These are phyloP conservation scores for Acanthamoeba lugdunensis DNA, from an alignment of 208 protist genomes.

Conservation along the genomic window DNA sequence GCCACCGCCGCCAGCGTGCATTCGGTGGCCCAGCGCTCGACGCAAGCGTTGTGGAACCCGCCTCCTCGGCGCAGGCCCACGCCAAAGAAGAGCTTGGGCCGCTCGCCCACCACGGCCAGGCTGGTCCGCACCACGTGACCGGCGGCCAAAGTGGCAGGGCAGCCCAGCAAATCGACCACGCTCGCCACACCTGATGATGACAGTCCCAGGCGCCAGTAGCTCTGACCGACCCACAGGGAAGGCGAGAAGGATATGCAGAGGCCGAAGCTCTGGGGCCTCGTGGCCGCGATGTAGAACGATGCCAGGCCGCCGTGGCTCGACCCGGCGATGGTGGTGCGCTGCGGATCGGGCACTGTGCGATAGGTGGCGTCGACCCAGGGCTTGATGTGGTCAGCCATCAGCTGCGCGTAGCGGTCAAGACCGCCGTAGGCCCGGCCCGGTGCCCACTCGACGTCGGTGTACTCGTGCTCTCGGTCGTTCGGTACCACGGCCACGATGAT, in stretches of 20 bases:
- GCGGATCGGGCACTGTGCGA: neutral
- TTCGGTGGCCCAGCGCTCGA: conserved; percentile 6
- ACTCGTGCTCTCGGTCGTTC: conserved; percentile 13
- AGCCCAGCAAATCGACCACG: neutral
- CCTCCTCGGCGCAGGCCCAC: neutral
- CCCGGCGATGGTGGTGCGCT: neutral
- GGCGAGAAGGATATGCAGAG: neutral
- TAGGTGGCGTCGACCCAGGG: neutral
- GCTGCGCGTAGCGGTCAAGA: neutral
- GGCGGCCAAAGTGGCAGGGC: neutral
- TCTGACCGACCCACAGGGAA: neutral
- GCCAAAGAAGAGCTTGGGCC: neutral
- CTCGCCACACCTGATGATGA: neutral
- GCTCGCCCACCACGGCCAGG: neutral
- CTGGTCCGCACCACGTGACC: neutral
- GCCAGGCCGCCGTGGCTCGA: conserved; percentile 20
- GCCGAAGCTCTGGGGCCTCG: neutral
- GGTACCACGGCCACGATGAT: conserved; percentile 18
- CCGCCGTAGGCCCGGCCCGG: neutral
- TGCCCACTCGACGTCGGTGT: conserved; percentile 19
- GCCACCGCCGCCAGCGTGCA: neutral
- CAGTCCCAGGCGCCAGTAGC: neutral
- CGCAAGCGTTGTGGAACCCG: neutral
- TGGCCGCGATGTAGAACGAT: conserved; percentile 8
- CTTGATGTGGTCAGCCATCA: conserved; percentile 17